phyloP scores from a whole-genome alignment of 2,329 filamentous ascomycete species.

The Chrysosporium keratinophilum region DNA sequence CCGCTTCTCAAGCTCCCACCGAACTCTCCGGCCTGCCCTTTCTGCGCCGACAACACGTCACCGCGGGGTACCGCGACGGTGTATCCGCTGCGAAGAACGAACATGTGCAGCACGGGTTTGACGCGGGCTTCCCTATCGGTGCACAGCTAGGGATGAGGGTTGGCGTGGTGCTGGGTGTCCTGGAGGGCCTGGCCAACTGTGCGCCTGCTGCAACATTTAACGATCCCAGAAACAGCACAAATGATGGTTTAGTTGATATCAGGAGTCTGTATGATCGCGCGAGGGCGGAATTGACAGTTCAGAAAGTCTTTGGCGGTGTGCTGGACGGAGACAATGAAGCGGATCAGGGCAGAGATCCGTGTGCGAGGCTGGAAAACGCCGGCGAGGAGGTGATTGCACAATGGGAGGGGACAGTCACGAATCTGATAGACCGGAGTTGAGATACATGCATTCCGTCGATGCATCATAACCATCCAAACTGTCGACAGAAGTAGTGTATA shows the following conservation, averaged over 20 bases:
- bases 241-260: conserved; percentile 18
- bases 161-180: conserved; percentile 63
- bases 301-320: conserved; percentile 14
- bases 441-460: too few species aligned
- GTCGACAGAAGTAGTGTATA: too few species aligned
- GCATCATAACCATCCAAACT: too few species aligned
- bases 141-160: conserved; percentile 65
- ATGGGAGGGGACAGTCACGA: conserved; percentile 30
- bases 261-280: conserved; percentile 23
- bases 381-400: conserved; percentile 14
- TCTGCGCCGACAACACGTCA: conserved; percentile 65
- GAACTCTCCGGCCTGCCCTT: conserved; percentile 60
- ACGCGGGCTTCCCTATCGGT: conserved; percentile 78
- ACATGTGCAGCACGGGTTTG: conserved; percentile 78
- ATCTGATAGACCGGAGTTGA: conserved; percentile 38
- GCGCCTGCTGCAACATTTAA: background rate
- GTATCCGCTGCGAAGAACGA: conserved; percentile 63
- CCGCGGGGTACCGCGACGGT: conserved; percentile 83
- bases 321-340: background rate
- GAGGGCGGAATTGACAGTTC: conserved; percentile 15
- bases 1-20: conserved; percentile 1
- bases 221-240: too few species aligned
- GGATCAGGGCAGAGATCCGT: conserved; percentile 3
- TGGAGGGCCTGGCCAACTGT: conserved; percentile 56
- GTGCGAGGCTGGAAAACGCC: conserved; percentile 10